phyloP scores from a whole-genome alignment of 2,329 filamentous ascomycete species.

The Penicillium glabrum region DNA sequence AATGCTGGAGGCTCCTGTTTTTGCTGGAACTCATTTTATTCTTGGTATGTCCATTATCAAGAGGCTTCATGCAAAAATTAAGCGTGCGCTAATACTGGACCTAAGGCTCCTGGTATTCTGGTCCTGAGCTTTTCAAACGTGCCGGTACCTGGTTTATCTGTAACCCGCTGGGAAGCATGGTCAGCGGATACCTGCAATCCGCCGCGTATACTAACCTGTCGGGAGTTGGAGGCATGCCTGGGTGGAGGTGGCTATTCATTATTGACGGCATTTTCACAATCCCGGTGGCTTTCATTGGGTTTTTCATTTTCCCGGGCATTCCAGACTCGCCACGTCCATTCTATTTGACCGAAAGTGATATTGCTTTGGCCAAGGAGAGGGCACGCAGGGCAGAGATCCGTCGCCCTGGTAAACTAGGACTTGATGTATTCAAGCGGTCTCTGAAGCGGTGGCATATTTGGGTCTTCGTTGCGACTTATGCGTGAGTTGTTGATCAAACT shows the following conservation, averaged over 20 bases:
- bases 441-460: constrained; percentile 54
- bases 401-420: constrained; percentile 42
- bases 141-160: constrained; percentile 56
- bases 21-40: constrained; percentile 35
- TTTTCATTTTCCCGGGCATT: constrained; percentile 47
- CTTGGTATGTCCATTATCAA: constrained; percentile 18
- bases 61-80: not conserved
- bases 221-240: constrained; percentile 49
- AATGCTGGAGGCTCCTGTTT: constrained; percentile 34
- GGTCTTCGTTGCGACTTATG: constrained; percentile 51
- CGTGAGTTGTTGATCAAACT: constrained; percentile 36
- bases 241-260: constrained; percentile 60
- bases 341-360: constrained; percentile 38
- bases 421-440: constrained; percentile 48
- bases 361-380: constrained; percentile 37
- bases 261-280: constrained; percentile 59
- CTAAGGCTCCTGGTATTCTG: constrained; percentile 43
- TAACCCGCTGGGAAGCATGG: constrained; percentile 55
- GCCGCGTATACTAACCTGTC: constrained; percentile 55
- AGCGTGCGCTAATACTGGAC: not conserved
- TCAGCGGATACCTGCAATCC: constrained; percentile 59
- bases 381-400: constrained; percentile 25
- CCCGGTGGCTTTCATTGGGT: constrained; percentile 56
- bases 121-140: constrained; percentile 53
- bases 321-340: constrained; percentile 44